Base-by-base conservation (phyloP, 1,284 basidiomycete genomes). In the Crucibulum cyathiforme region DNA sequence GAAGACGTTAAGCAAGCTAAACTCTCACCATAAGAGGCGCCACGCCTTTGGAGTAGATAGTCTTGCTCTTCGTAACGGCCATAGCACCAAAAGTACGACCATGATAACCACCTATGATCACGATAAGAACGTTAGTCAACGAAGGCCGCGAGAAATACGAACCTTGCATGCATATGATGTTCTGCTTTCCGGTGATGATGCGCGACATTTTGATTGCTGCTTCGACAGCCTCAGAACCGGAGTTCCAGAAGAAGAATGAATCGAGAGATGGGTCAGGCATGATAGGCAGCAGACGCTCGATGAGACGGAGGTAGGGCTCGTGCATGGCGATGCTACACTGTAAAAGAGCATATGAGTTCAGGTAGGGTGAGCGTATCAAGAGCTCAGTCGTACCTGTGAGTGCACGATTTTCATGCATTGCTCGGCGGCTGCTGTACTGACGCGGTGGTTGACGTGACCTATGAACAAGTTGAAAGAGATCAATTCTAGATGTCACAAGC, bases 231-330 rank as follows among this genome's bases (percentile, higher is more conserved):
- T 98, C 96, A 3, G 94, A 91, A 13, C 95, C 95, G 6, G 95
- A 97, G 81, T 96, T 98, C 92, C 93, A 95, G 77, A 96, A 93
- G 84, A 94, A 97, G 84, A 98, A 96, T 17, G 94, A 94, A 76
- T 96, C 92, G 47, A 98, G 84, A 3, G 94, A 95, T 0, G 88
- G 82, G 75, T 97, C 82, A 1, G 96, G 94, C 87, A 95, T 92
- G 63, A 92, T 77, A 1, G 93, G 90, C n/a, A 94, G 75, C 8
- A 95, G 82, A 60, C 83, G 85, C 71, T 94, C 84, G 65, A 95
- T 90, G 64, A 95, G 87, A 54, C 86, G 80, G 19, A 94, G 81
- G 74, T 94, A 93, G 0, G 91, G 90, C 61, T 82, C 85, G 64
- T 92, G 87, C 76, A 90, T 90, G 5, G 86, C 90, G 65, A 94